These are phyloP conservation scores for Calocybe cyanea DNA, from an alignment of 768 basidiomycete species.

Conservation along the genomic window DNA sequence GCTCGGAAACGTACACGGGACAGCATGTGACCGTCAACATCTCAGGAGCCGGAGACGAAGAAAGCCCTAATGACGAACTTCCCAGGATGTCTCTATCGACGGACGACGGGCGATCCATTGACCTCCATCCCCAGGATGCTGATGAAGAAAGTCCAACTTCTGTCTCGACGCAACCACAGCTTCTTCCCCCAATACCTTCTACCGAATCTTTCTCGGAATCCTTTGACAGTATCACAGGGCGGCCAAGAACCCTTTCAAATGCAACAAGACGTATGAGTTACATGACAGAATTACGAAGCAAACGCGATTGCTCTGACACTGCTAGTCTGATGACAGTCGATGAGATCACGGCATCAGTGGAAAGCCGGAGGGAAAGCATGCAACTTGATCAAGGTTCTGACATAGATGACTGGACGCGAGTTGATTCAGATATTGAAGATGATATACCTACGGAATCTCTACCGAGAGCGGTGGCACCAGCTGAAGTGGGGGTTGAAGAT, in stretches of 20 bases:
- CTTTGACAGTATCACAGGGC: conserved; percentile 50
- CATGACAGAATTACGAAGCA: conserved; percentile 77
- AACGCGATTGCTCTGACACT: conserved; percentile 82
- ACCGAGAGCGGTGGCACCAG: conserved; percentile 44
- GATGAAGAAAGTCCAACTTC: conserved; percentile 13
- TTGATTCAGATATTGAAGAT: conserved; percentile 47
- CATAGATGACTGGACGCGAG: conserved; percentile 72
- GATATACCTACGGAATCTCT: conserved; percentile 37
- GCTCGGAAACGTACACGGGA: conserved; percentile 41
- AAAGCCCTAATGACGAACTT: conserved; percentile 39
- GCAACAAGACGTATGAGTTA: conserved; percentile 72
- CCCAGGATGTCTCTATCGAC: conserved; percentile 76
- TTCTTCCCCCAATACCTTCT: conserved; percentile 77
- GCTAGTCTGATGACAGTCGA: conserved; percentile 94
- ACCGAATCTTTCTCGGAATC: conserved; percentile 80
- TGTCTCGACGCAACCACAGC: conserved; percentile 47
- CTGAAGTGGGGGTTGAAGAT: conserved; percentile 42
- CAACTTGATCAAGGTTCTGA: conserved; percentile 38
- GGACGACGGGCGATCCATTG: conserved; percentile 64
- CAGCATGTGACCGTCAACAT: conserved; percentile 38
- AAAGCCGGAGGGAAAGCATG: conserved; percentile 58
- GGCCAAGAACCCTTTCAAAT: conserved; percentile 41
- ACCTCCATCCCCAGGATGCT: conserved; percentile 51
- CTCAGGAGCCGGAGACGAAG: conserved; percentile 18
- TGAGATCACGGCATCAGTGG: conserved; percentile 96